Evolutionary conservation across 306 rosid genomes (phyloP).

Genomic region (Prosopis cineraria): DNA sequence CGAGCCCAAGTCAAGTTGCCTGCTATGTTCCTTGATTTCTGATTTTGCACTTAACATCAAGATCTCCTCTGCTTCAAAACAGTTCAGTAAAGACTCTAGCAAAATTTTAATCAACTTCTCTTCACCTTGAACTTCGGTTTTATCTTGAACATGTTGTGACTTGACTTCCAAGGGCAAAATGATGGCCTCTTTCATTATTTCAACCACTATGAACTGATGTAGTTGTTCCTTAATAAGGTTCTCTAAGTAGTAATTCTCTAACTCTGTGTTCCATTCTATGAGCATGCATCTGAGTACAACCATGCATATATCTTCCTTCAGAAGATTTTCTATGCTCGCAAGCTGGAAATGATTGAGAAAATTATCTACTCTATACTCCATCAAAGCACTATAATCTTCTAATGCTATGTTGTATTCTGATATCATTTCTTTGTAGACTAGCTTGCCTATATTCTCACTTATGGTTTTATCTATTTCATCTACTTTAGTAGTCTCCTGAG

Average conservation of each 20-base stretch:
- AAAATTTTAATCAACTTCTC: conserved; percentile 40
- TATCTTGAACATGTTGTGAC: conserved; percentile 32
- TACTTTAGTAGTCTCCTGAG: neutral
- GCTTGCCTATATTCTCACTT: conserved; percentile 43
- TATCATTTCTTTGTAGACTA: conserved; percentile 39
- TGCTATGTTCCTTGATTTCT: conserved; percentile 46
- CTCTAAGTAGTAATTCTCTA: conserved; percentile 40
- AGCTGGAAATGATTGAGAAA: conserved; percentile 21
- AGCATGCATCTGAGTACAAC: conserved; percentile 48
- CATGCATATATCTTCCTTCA: conserved; percentile 51
- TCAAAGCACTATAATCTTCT: conserved; percentile 35
- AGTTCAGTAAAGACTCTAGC: conserved; percentile 40
- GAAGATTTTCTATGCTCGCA: conserved; percentile 24
- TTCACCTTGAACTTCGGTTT: conserved; percentile 25
- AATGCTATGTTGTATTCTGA: conserved; percentile 45
- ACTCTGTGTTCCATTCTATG: conserved; percentile 50
- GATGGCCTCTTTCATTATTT: conserved; percentile 45
- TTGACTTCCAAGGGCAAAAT: conserved; percentile 22
- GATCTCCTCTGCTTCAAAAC: conserved; percentile 57
- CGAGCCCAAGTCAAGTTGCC: conserved; percentile 45
- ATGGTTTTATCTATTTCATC: conserved; percentile 32
- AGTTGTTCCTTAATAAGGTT: conserved; percentile 46
- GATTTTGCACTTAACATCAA: conserved; percentile 43
- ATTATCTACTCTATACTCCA: conserved; percentile 28
- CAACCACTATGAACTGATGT: conserved; percentile 40